These are phyloP conservation scores for Cordyceps cateniannulata DNA, from an alignment of 2,329 filamentous ascomycete genomes.

Conservation along the genomic window DNA sequence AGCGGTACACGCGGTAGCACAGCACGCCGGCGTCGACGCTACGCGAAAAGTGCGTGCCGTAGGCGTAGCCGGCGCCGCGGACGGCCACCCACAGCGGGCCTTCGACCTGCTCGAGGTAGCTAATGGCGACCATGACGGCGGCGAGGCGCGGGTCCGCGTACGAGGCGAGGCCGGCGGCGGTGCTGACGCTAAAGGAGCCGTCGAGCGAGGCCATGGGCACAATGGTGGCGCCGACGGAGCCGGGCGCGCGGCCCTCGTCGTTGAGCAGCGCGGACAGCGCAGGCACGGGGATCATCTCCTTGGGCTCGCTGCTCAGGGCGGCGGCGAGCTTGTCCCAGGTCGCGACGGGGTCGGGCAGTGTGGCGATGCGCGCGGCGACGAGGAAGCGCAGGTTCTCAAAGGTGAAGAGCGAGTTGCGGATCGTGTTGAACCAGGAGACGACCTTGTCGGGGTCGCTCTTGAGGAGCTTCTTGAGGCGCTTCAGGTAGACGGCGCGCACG, in stretches of 20 bases:
- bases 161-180: constrained; percentile 65
- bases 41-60: constrained; percentile 74
- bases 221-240: constrained; percentile 66
- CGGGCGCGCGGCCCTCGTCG: constrained; percentile 66
- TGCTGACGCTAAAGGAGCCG: constrained; percentile 79
- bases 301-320: constrained; percentile 28
- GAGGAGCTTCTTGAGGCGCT: constrained; percentile 74
- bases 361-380: constrained; percentile 72
- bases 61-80: constrained; percentile 87
- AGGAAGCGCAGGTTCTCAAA: constrained; percentile 82
- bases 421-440: constrained; percentile 67
- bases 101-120: constrained; percentile 89
- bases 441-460: constrained; percentile 69
- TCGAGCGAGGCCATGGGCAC: constrained; percentile 90
- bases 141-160: constrained; percentile 74
- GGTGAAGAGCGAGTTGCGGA: constrained; percentile 70
- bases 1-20: constrained; percentile 82
- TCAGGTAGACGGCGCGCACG: constrained; percentile 81
- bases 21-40: constrained; percentile 74
- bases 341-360: constrained; percentile 66
- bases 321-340: constrained; percentile 60
- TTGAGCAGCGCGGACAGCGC: constrained; percentile 66
- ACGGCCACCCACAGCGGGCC: constrained; percentile 92
- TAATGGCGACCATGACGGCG: constrained; percentile 77
- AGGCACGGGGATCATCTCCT: constrained; percentile 61